Conservation (phyloP, 2,329 filamentous ascomycete species). For the Pseudogymnoascus sp. region DNA sequence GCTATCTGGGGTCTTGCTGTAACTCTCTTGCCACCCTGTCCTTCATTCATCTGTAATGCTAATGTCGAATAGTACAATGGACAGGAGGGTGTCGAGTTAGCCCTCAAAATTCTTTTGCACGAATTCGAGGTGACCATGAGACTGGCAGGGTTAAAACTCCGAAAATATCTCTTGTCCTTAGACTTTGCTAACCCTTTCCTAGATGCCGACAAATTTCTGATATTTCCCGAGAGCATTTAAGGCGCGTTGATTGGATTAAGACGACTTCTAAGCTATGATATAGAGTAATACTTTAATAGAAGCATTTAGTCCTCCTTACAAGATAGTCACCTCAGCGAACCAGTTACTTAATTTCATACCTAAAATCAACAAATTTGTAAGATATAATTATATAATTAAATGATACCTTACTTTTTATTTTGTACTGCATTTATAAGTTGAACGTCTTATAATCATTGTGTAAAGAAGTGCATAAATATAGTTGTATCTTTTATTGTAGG, state of each 20-base stretch:
- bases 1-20: conserved; percentile 30
- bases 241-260: conserved; percentile 5
- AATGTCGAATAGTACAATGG: conserved; percentile 20
- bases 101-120: conserved; percentile 26
- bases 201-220: conserved; percentile 20
- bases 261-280: conserved; percentile 7
- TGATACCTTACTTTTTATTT: no score
- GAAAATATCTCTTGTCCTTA: conserved; percentile 9
- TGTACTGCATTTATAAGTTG: no score
- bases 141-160: conserved; percentile 23
- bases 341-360: no score
- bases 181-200: conserved; percentile 8
- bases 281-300: neutral
- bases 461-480: no score
- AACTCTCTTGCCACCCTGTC: conserved; percentile 15
- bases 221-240: conserved; percentile 9
- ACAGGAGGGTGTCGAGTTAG: conserved; percentile 29
- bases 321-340: no score
- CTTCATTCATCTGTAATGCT: neutral
- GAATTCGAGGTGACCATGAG: conserved; percentile 28
- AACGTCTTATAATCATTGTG: no score
- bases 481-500: no score
- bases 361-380: no score
- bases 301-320: no score
- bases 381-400: no score